phyloP scores from a whole-genome alignment of 805 yeast genomes.

The Yamadazyma akitaensis region DNA sequence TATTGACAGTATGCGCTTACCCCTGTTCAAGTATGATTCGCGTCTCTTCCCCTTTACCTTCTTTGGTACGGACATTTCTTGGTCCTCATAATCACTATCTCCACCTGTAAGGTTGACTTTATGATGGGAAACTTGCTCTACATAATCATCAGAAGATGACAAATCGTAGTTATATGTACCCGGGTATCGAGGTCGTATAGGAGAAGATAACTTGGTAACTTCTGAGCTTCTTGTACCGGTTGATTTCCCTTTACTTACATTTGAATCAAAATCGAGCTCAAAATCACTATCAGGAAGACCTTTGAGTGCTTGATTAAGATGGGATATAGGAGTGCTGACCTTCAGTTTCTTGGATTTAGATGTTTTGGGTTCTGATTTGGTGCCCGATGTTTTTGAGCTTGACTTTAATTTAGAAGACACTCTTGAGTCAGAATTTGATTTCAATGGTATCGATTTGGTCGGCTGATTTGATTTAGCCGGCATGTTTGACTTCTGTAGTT shows the following conservation, averaged over 20 bases:
- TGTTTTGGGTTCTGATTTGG: slow-evolving; percentile 18
- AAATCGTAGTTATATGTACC: slow-evolving; percentile 8
- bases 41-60: slow-evolving; percentile 35
- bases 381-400: slow-evolving; percentile 23
- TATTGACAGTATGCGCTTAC: slow-evolving; percentile 68
- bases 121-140: slow-evolving; percentile 31
- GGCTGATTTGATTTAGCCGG: neutral
- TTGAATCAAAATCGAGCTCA: slow-evolving; percentile 10
- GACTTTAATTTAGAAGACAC: slow-evolving; percentile 10
- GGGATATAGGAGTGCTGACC: slow-evolving; percentile 24
- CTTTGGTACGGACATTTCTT: slow-evolving; percentile 8
- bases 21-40: slow-evolving; percentile 55
- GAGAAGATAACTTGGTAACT: slow-evolving; percentile 11
- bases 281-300: slow-evolving; percentile 3
- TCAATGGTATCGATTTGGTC: neutral
- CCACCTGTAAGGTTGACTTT: slow-evolving; percentile 19
- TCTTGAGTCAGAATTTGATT: slow-evolving; percentile 8
- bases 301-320: slow-evolving; percentile 18
- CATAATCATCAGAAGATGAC: slow-evolving; percentile 20
- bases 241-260: neutral
- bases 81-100: slow-evolving; percentile 3
- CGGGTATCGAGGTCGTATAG: slow-evolving; percentile 16
- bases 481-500: neutral
- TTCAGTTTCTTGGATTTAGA: slow-evolving; percentile 8
- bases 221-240: neutral